phyloP scores from a whole-genome alignment of 345 rosid species.

The Syzygium aromaticum region DNA sequence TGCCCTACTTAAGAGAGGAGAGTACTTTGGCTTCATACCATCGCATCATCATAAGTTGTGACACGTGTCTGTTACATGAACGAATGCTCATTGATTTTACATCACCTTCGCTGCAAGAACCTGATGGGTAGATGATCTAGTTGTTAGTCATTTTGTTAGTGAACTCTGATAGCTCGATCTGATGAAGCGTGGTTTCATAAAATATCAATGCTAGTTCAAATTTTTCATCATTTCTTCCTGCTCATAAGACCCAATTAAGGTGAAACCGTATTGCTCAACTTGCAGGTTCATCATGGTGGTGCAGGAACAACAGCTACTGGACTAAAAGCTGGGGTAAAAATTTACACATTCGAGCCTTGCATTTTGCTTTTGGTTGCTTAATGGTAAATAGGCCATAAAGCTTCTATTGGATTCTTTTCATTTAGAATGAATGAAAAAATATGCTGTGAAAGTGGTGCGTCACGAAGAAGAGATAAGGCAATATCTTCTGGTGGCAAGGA shows the following conservation, averaged over 20 bases:
- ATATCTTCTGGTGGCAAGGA: neutral
- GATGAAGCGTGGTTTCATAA: neutral
- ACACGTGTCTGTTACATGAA: neutral
- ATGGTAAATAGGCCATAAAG: neutral
- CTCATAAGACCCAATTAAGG: neutral
- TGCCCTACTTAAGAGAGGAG: neutral
- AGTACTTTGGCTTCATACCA: neutral
- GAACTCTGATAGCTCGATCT: neutral
- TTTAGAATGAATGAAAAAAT: neutral
- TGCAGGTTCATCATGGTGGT: constrained; percentile 97
- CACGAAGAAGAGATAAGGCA: neutral
- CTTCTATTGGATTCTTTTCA: neutral
- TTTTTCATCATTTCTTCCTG: neutral
- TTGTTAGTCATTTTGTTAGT: neutral
- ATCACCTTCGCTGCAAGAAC: neutral
- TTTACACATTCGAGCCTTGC: neutral
- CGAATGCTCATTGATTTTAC: neutral
- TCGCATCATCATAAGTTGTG: neutral
- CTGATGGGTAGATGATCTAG: neutral
- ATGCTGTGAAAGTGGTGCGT: neutral
- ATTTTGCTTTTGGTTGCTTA: neutral
- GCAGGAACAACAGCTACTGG: constrained; percentile 99
- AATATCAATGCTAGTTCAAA: neutral
- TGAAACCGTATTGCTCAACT: neutral
- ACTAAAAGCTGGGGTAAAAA: constrained; percentile 81